phyloP scores from a whole-genome alignment of 208 protist genomes.

The Chromosphaera perkinsii region DNA sequence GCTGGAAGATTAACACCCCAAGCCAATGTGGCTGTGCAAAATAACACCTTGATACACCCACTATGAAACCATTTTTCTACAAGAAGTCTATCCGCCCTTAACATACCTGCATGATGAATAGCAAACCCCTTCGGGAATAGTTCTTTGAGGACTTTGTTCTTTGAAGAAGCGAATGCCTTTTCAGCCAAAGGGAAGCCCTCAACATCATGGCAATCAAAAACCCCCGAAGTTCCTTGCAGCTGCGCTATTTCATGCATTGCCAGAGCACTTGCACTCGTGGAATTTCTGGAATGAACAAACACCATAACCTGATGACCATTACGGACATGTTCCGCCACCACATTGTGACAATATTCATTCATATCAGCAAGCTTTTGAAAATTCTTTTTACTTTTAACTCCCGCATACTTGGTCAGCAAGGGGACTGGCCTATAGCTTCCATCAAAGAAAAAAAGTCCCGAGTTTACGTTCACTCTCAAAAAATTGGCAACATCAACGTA shows the following conservation, averaged over 20 bases:
- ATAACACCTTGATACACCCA: conserved; percentile 82
- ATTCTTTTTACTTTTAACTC: conserved; percentile 63
- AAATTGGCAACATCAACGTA: conserved; percentile 95
- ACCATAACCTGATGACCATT: conserved; percentile 94
- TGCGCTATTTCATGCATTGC: conserved; percentile 73
- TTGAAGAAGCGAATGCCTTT: conserved; percentile 36
- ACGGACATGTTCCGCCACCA: conserved; percentile 65
- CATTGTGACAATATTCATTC: conserved; percentile 60
- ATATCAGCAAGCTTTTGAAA: conserved; percentile 57
- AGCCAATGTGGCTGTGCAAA: conserved; percentile 97
- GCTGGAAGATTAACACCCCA: conserved; percentile 99
- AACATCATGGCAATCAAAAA: conserved; percentile 3
- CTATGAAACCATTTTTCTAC: conserved; percentile 88
- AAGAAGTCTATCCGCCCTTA: conserved; percentile 83
- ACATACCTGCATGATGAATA: conserved; percentile 91
- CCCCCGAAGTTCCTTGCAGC: neutral
- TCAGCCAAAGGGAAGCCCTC: neutral
- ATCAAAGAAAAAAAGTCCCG: conserved; percentile 91
- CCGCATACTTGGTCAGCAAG: conserved; percentile 89
- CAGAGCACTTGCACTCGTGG: neutral
- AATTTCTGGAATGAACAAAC: conserved; percentile 88
- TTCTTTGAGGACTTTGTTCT: conserved; percentile 72
- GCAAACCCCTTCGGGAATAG: conserved; percentile 82
- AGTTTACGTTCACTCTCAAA: conserved; percentile 66
- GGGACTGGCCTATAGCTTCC: conserved; percentile 91